Evolutionary conservation across 768 basidiomycete genomes (phyloP).

Genomic region (Polyporus arcularius): DNA sequence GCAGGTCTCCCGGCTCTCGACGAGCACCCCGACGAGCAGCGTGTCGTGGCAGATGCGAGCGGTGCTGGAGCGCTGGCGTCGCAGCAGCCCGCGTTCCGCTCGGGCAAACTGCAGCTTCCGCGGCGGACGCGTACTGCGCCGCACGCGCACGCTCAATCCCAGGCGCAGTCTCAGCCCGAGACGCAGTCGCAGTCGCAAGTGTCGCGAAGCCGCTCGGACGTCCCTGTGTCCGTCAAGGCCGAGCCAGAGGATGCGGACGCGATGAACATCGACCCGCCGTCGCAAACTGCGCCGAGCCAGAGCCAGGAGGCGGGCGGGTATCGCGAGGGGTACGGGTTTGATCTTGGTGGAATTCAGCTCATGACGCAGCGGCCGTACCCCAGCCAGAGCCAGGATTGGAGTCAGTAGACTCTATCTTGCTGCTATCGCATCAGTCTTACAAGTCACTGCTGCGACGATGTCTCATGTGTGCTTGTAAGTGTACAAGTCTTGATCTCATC

Average conservation of each 20-base stretch:
- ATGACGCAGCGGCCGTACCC: constrained; percentile 14
- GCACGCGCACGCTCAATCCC: background rate
- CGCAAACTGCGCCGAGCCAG: background rate
- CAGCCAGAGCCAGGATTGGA: constrained; percentile 9
- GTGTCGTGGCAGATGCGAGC: background rate
- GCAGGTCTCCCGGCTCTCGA: constrained; percentile 1
- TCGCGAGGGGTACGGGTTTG: constrained; percentile 13
- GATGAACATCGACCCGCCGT: background rate
- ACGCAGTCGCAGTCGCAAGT: background rate
- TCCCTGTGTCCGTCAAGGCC: constrained; percentile 1
- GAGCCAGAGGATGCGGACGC: constrained; percentile 1
- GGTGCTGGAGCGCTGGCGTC: background rate
- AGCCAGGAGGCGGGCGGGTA: constrained; percentile 3
- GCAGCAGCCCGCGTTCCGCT: constrained; percentile 1
- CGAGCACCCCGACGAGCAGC: background rate
- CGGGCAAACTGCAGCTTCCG: constrained; percentile 8
- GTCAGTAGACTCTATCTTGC: background rate
- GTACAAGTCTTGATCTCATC: background rate
- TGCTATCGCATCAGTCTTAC: background rate
- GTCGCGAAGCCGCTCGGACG: background rate
- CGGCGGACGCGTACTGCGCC: constrained; percentile 2
- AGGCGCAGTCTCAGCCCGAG: background rate
- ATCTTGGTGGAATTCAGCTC: constrained; percentile 9
- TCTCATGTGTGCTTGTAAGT: background rate
- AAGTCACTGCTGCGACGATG: background rate